Percentiles rank a stretch among this genome's conserved stretches.
These are phyloP conservation scores for Diaporthe humulicola DNA, from an alignment of 2,329 filamentous ascomycete species.

Conservation along the genomic window DNA sequence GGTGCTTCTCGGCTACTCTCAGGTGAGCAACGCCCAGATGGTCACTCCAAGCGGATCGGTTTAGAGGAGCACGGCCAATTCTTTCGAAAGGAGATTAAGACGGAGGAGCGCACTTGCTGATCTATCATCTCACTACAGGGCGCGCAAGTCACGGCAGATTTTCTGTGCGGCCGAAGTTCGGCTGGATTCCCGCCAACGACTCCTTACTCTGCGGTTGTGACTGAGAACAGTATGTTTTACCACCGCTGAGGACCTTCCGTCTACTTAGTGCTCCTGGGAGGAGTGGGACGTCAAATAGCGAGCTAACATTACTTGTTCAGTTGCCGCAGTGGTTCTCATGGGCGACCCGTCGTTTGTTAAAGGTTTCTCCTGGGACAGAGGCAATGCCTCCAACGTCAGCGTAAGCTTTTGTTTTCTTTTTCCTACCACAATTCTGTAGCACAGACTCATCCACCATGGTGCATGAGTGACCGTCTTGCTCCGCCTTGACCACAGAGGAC, in stretches of 20 bases:
- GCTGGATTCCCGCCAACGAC: constrained; percentile 40
- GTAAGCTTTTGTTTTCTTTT: constrained; percentile 31
- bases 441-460: not conserved
- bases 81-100: constrained; percentile 25
- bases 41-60: not conserved
- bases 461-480: too few species aligned
- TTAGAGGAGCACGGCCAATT: constrained; percentile 39
- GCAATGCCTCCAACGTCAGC: constrained; percentile 48
- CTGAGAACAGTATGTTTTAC: constrained; percentile 38
- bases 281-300: too few species aligned
- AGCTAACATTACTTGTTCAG: constrained; percentile 38
- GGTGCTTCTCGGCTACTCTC: constrained; percentile 52
- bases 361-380: constrained; percentile 47
- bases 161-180: constrained; percentile 45
- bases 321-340: constrained; percentile 52
- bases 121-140: constrained; percentile 31
- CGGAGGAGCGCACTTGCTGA: not conserved
- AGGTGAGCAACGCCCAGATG: constrained; percentile 45
- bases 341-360: constrained; percentile 51
- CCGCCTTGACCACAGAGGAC: not conserved
- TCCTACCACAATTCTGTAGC: not conserved
- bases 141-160: constrained; percentile 49
- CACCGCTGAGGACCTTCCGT: not conserved
- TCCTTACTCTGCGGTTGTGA: constrained; percentile 36
- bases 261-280: not conserved